Evolutionary conservation across 768 basidiomycete species (phyloP), one percentile per base, ranked within the genome.

Genomic region (Podaxis sp.): DNA sequence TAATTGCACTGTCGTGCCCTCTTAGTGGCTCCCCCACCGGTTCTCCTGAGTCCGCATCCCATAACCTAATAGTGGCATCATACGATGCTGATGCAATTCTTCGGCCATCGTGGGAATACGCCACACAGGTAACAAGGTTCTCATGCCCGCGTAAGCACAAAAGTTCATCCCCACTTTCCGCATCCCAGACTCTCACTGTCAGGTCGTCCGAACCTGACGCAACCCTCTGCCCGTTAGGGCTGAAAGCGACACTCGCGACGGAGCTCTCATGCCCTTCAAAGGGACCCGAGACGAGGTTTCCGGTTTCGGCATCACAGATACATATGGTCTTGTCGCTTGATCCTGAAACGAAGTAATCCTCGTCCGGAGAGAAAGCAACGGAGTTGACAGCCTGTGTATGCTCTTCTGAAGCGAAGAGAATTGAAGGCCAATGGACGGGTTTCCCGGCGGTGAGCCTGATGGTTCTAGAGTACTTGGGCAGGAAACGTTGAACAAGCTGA

Each of bases 341-440:
- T 3, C 71, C 75, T 5, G 76, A 74, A 4, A 67, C 68, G 48
- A 75, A 52, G 15, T 42, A n/a, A 11, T 19, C 63, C 9, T 68
- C 73, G 55, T 73, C 70, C 2, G 71, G 75, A 13, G 75, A 74
- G 64, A 69, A 73, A 12, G 69, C 67, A 8, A 64, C 61, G 24
- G 61, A 64, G 17, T 57, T 59, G 36, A 63, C 61, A 15, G 30
- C 42, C 24, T 55, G 51, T 1, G 61, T 59, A 24, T 66, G 62
- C 17, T 59, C 62, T 28, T 64, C 63, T 44, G 62, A 38, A 19
- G 71, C 62, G 49, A 68, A 65, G 40, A 57, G 42, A 13, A 65
- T 38, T 6, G 62, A 62, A 22, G 73, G 67, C 70, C 69, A 72
- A 26, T 64, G 58, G 19, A 24, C 13, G 24, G 56, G 48, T 48